Percentiles rank a stretch among this genome's conserved stretches.
Conservation (phyloP, 2,329 filamentous ascomycete genomes). For the Verticillium tricorpus region DNA sequence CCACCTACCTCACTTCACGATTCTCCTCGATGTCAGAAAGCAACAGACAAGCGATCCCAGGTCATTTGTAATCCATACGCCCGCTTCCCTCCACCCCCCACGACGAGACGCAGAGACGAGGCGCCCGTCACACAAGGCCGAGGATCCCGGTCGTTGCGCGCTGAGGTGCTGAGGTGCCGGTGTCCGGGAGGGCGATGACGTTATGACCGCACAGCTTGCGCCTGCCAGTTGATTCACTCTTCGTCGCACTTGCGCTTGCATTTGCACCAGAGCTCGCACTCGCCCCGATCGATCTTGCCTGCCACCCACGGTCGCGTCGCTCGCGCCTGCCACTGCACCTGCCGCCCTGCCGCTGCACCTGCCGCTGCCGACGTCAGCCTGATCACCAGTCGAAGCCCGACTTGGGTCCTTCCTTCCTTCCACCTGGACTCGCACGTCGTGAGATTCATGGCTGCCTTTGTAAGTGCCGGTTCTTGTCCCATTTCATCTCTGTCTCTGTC, state of each 20-base stretch:
- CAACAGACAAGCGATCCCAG: no score
- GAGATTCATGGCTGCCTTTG: slow-evolving; percentile 21
- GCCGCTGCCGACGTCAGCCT: background rate
- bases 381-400: background rate
- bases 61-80: no score
- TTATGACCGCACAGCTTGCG: background rate
- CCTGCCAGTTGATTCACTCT: background rate
- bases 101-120: no score
- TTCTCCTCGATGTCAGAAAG: no score
- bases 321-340: background rate
- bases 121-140: no score
- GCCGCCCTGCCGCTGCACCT: background rate
- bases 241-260: background rate
- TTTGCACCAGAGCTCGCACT: background rate
- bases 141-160: no score
- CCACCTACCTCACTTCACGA: no score
- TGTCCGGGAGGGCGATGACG: background rate
- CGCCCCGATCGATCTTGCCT: background rate
- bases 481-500: background rate
- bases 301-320: background rate
- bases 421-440: background rate
- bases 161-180: background rate
- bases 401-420: background rate
- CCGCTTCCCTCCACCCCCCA: no score
- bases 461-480: slow-evolving; percentile 8